phyloP scores from a whole-genome alignment of 306 rosid species.

The Ochetophila trinervis region DNA sequence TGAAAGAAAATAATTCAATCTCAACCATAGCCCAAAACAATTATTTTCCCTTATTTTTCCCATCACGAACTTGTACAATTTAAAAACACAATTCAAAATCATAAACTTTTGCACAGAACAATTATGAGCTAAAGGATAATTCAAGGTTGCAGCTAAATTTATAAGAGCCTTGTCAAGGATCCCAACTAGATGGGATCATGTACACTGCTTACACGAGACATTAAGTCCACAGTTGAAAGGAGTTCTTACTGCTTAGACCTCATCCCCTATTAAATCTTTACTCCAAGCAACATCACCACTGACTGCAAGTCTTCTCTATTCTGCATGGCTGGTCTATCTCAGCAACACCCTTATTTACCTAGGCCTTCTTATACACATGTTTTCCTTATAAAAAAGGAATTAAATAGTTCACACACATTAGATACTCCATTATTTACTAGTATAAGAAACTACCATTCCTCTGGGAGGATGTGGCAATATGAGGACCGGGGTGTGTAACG shows the following conservation, averaged over 20 bases:
- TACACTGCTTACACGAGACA: background rate
- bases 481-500: background rate
- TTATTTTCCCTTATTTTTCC: background rate
- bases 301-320: too few species aligned
- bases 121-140: background rate
- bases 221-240: background rate
- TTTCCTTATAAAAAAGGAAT: too few species aligned
- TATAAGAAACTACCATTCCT: background rate
- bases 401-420: background rate
- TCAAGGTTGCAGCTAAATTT: background rate
- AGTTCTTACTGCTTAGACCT: constrained; percentile 13
- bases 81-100: background rate
- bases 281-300: too few species aligned
- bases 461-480: background rate
- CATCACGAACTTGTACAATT: background rate
- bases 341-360: too few species aligned
- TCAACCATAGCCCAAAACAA: background rate
- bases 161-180: constrained; percentile 11
- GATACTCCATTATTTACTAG: background rate
- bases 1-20: background rate
- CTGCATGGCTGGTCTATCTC: too few species aligned
- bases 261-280: background rate
- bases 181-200: constrained; percentile 2
- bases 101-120: background rate
- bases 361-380: too few species aligned